These are phyloP conservation scores for Sophora flavescens DNA, from an alignment of 306 rosid species.

Conservation along the genomic window DNA sequence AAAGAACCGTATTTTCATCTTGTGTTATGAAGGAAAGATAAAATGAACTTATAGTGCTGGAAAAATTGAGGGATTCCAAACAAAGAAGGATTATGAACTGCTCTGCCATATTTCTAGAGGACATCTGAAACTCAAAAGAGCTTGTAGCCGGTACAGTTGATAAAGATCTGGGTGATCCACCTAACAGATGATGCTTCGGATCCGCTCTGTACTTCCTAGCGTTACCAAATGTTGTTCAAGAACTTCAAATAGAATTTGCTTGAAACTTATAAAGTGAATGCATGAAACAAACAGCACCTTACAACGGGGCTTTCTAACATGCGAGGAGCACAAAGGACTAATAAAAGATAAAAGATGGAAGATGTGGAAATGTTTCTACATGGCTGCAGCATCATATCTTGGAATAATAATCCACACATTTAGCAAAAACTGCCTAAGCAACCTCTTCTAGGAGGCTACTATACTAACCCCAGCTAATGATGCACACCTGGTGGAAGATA, in stretches of 20 bases:
- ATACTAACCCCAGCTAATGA: neutral
- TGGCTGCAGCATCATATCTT: conserved; percentile 21
- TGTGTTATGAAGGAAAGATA: neutral
- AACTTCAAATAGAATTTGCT: neutral
- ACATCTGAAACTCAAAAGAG: conserved; percentile 13
- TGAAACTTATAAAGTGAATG: neutral
- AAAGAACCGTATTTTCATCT: neutral
- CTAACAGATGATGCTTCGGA: conserved; percentile 7
- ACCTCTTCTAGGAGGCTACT: neutral
- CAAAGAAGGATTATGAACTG: neutral
- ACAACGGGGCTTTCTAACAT: neutral
- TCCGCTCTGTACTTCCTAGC: conserved; percentile 22
- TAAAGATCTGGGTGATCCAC: neutral
- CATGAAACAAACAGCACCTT: conserved; percentile 17
- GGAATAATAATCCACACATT: conserved; percentile 10
- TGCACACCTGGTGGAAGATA: neutral
- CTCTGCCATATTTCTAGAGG: neutral
- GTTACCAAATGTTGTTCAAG: neutral
- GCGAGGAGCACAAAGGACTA: neutral
- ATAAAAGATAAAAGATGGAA: neutral
- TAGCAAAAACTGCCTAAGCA: neutral
- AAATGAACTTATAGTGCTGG: neutral
- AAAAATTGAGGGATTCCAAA: conserved; percentile 6
- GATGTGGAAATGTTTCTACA: conserved; percentile 10
- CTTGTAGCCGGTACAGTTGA: conserved; percentile 4